Evolutionary conservation across 2,329 filamentous ascomycete genomes (phyloP).

Genomic region (Arthrobotrys sinensis): DNA sequence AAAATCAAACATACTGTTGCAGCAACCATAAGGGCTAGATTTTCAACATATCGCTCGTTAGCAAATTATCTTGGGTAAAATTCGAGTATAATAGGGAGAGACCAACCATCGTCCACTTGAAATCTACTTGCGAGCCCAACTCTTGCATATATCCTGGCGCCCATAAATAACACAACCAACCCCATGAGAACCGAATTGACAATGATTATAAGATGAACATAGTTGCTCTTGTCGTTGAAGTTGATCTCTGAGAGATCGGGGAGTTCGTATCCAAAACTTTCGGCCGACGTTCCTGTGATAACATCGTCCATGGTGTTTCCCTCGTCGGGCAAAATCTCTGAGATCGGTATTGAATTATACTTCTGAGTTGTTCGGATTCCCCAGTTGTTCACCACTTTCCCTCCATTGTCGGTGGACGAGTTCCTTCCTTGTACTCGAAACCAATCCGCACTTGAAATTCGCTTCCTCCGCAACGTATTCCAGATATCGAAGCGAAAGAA

Average conservation of each 20-base stretch:
- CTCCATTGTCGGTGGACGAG: constrained; percentile 26
- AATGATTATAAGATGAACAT: constrained; percentile 46
- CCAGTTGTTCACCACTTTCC: constrained; percentile 31
- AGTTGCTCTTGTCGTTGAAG: constrained; percentile 53
- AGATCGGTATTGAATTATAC: constrained; percentile 10
- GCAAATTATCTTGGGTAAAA: not conserved
- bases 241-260: constrained; percentile 56
- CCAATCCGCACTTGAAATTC: not conserved
- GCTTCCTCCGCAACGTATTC: constrained; percentile 24
- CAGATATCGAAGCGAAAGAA: constrained; percentile 16
- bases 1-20: constrained; percentile 44
- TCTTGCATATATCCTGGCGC: constrained; percentile 56
- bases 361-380: constrained; percentile 1
- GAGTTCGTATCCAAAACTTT: constrained; percentile 55
- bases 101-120: constrained; percentile 55
- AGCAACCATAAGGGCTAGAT: constrained; percentile 46
- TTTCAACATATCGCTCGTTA: not conserved
- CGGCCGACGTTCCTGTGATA: constrained; percentile 45
- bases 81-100: no score
- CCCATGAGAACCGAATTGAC: constrained; percentile 54
- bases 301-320: constrained; percentile 50
- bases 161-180: constrained; percentile 54
- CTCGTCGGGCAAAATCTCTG: not conserved
- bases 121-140: constrained; percentile 48
- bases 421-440: not conserved